Conservation (phyloP, 1,284 basidiomycete species). For the Naganishia cerealis region DNA sequence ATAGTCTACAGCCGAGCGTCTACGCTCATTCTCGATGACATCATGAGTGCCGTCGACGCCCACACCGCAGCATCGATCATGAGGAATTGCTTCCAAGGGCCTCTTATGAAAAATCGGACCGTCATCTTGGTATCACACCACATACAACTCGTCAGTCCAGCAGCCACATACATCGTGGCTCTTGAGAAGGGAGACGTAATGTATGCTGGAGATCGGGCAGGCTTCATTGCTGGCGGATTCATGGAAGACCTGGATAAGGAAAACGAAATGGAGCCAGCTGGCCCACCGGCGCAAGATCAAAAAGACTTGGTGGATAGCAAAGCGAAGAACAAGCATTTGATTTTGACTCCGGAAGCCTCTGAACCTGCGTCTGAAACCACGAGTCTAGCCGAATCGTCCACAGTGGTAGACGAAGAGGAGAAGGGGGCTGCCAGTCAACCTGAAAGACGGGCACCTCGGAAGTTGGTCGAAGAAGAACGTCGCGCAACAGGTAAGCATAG, state of each 20-base stretch:
- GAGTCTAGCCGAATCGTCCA: constrained; percentile 42
- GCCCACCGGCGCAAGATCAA: constrained; percentile 54
- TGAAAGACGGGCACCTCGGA: constrained; percentile 68
- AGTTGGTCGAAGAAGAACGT: constrained; percentile 86
- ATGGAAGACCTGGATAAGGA: constrained; percentile 67
- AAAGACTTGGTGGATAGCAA: constrained; percentile 52
- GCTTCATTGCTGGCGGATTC: constrained; percentile 67
- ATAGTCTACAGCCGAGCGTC: constrained; percentile 67
- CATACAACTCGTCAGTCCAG: constrained; percentile 49
- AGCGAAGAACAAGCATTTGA: constrained; percentile 41
- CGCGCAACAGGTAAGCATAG: constrained; percentile 59
- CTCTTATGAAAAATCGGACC: constrained; percentile 75
- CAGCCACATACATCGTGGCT: constrained; percentile 59
- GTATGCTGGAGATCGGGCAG: constrained; percentile 68
- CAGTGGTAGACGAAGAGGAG: constrained; percentile 38
- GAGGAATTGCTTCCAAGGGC: constrained; percentile 76
- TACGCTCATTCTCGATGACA: constrained; percentile 64
- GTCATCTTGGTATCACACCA: constrained; percentile 87
- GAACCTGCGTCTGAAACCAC: constrained; percentile 49
- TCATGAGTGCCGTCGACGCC: constrained; percentile 58
- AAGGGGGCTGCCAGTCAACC: constrained; percentile 48
- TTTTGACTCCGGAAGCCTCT: constrained; percentile 32
- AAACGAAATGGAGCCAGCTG: constrained; percentile 51
- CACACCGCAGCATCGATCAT: constrained; percentile 85
- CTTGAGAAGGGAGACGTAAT: constrained; percentile 82